phyloP scores from a whole-genome alignment of 2,329 filamentous ascomycete genomes.

The Penicillium expansum region DNA sequence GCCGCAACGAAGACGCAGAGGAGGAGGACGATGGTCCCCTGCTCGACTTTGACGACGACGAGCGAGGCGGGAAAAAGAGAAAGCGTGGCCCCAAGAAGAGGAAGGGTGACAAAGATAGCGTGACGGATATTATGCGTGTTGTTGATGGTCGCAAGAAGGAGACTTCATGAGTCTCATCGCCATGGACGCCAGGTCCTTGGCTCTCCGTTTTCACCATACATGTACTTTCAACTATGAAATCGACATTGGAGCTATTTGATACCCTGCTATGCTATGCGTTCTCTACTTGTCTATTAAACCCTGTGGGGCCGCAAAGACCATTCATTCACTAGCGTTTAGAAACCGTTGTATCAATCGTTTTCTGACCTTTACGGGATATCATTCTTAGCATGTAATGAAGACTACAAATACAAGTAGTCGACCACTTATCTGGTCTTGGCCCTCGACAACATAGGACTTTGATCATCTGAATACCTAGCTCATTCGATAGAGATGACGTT shows the following conservation, averaged over 20 bases:
- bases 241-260: background rate
- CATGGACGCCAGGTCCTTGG: background rate
- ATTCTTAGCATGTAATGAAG: background rate
- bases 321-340: no score
- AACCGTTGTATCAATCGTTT: background rate
- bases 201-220: background rate
- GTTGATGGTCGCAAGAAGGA: slow-evolving; percentile 62
- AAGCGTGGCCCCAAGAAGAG: slow-evolving; percentile 56
- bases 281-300: background rate
- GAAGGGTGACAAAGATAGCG: slow-evolving; percentile 62
- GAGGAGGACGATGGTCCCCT: slow-evolving; percentile 66
- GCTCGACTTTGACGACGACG: slow-evolving; percentile 48
- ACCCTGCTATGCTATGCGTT: background rate
- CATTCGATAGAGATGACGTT: background rate
- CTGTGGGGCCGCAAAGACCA: background rate
- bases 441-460: background rate
- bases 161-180: background rate
- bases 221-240: background rate
- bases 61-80: slow-evolving; percentile 40
- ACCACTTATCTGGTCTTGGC: background rate
- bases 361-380: background rate
- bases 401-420: background rate
- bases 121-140: slow-evolving; percentile 74
- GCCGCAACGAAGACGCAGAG: slow-evolving; percentile 81
- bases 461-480: no score